Evolutionary conservation across 345 rosid genomes (phyloP).

Genomic region (Lenwebbia sp.): DNA sequence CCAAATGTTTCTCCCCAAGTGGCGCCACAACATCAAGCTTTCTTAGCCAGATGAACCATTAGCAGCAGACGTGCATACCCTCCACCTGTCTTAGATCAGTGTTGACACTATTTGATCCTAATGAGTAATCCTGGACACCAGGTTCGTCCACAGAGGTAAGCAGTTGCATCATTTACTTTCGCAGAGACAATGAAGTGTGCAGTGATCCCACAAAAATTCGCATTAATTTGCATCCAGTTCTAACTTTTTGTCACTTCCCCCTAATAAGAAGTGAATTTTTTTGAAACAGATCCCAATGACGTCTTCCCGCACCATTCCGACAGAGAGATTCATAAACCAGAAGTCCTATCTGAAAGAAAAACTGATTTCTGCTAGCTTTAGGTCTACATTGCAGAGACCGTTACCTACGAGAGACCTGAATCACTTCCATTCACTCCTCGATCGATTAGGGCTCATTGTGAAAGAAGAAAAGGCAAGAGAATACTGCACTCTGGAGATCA

Average conservation of each 20-base stretch:
- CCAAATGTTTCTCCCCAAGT: neutral
- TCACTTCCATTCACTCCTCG: neutral
- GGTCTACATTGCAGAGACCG: neutral
- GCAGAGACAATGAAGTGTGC: neutral
- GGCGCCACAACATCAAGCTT: neutral
- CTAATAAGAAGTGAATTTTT: neutral
- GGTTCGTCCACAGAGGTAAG: neutral
- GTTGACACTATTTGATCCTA: neutral
- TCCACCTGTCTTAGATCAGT: neutral
- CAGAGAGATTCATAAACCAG: neutral
- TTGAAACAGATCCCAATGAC: neutral
- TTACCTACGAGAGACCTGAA: neutral
- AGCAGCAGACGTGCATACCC: neutral
- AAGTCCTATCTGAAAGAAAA: neutral
- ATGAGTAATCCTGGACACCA: neutral
- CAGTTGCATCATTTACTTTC: neutral
- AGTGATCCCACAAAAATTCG: neutral
- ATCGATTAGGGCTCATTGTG: neutral
- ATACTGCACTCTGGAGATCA: neutral
- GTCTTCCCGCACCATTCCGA: neutral
- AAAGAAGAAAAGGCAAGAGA: neutral
- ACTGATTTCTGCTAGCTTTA: neutral
- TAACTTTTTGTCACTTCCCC: neutral
- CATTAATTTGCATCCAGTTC: neutral
- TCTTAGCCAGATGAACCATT: neutral